Conservation (phyloP, 768 basidiomycete genomes). For the Podaxis rugospora region DNA sequence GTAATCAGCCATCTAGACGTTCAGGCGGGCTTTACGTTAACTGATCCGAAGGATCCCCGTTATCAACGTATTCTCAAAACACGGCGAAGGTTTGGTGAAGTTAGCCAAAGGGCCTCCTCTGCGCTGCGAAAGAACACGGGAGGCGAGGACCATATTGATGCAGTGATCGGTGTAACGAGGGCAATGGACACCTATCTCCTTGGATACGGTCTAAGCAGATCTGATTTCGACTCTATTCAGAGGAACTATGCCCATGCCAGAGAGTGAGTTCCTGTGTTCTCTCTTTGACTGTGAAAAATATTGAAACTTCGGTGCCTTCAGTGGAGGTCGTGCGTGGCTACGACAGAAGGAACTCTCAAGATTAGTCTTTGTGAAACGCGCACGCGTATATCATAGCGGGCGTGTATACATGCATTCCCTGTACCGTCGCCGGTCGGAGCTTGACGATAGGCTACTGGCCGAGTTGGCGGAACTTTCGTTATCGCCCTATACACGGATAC, state of each 20-base stretch:
- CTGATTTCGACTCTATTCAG: constrained; percentile 57
- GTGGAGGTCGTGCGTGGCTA: constrained; percentile 49
- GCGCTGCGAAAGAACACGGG: constrained; percentile 56
- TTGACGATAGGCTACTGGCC: constrained; percentile 66
- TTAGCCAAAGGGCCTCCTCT: constrained; percentile 64
- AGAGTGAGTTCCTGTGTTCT: constrained; percentile 39
- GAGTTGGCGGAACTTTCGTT: constrained; percentile 73
- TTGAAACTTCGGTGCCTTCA: constrained; percentile 36
- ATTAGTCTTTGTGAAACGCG: constrained; percentile 69
- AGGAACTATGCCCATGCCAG: constrained; percentile 61
- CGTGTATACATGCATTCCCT: constrained; percentile 75
- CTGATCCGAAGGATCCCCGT: constrained; percentile 67
- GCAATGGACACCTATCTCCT: constrained; percentile 75
- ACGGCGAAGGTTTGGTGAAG: constrained; percentile 60
- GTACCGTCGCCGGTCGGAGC: constrained; percentile 65
- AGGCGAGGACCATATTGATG: constrained; percentile 84
- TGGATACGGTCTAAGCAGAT: constrained; percentile 60
- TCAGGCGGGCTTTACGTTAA: constrained; percentile 69
- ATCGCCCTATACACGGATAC: constrained; percentile 74
- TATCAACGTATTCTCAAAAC: constrained; percentile 60
- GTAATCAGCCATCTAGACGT: constrained; percentile 63
- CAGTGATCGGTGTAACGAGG: constrained; percentile 66
- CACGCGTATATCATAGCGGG: constrained; percentile 72
- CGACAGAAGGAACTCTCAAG: constrained; percentile 76
- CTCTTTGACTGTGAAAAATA: neutral